These are phyloP conservation scores for Sabuloglossum arenarium DNA, from an alignment of 495 filamentous ascomycete species.

Conservation along the genomic window DNA sequence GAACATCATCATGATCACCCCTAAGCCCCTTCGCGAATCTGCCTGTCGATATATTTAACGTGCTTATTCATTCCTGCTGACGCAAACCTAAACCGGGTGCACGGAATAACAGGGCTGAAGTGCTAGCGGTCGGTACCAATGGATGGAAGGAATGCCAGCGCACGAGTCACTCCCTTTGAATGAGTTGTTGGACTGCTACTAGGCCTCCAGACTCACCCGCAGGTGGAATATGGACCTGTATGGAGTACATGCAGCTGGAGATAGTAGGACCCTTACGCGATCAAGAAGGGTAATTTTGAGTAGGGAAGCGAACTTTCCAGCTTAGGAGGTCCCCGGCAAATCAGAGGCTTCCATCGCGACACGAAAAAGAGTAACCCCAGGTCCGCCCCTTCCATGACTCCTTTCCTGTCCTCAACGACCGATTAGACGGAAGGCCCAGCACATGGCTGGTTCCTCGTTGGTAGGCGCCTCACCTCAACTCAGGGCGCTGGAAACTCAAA, in stretches of 20 bases:
- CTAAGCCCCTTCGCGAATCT: too few relatives aligned
- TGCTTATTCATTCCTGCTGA: background rate
- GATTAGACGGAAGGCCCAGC: background rate
- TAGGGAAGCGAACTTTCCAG: too few relatives aligned
- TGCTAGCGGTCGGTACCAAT: background rate
- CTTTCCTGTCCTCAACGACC: background rate
- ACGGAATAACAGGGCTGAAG: background rate
- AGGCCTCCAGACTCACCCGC: background rate
- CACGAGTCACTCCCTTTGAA: too few relatives aligned
- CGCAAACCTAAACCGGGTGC: background rate
- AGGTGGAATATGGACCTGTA: background rate
- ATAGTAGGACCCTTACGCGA: background rate
- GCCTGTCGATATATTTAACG: background rate
- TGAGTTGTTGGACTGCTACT: background rate
- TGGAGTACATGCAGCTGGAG: background rate
- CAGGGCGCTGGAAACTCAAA: background rate
- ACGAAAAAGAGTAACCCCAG: background rate
- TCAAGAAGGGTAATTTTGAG: background rate
- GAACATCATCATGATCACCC: too few relatives aligned
- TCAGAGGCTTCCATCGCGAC: background rate
- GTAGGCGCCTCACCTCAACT: background rate
- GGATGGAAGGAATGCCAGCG: too few relatives aligned
- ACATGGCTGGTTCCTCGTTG: background rate
- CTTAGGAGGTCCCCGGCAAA: background rate
- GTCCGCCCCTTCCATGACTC: background rate